Evolutionary conservation across 331 rosid species (phyloP).

Genomic region (Malus hybrid): DNA sequence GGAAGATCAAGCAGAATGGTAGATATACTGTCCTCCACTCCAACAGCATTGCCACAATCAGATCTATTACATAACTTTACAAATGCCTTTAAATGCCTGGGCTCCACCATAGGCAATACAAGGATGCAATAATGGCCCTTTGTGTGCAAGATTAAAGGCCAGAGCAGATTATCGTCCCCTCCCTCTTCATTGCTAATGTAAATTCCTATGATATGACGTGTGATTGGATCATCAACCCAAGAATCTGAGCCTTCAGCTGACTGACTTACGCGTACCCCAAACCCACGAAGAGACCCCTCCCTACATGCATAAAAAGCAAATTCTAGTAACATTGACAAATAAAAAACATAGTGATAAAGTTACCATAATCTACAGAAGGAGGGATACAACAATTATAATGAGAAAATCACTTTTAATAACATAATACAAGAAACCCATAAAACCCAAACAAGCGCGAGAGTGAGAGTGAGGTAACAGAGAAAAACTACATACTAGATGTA

Average conservation of each 20-base stretch:
- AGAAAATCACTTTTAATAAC: not conserved
- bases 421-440: not conserved
- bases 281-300: slow-evolving; percentile 77
- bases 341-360: not conserved
- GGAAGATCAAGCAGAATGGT: slow-evolving; percentile 81
- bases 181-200: slow-evolving; percentile 50
- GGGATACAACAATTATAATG: not conserved
- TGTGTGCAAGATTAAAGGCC: slow-evolving; percentile 79
- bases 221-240: slow-evolving; percentile 93
- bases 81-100: slow-evolving; percentile 53
- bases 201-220: slow-evolving; percentile 71
- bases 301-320: slow-evolving; percentile 26
- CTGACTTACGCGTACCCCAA: slow-evolving; percentile 61
- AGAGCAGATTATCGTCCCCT: slow-evolving; percentile 43
- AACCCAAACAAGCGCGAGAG: not conserved
- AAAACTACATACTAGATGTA: not conserved
- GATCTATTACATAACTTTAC: slow-evolving; percentile 58
- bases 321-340: not conserved
- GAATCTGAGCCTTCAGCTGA: slow-evolving; percentile 82
- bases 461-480: not conserved
- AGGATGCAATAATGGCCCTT: slow-evolving; percentile 57
- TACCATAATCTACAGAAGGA: not conserved
- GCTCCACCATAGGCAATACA: slow-evolving; percentile 77
- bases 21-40: slow-evolving; percentile 65
- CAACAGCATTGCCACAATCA: slow-evolving; percentile 74